Evolutionary conservation across 208 protist species (phyloP), one percentile per base, ranked within the genome.

Genomic region (Leptomonas seymouri): DNA sequence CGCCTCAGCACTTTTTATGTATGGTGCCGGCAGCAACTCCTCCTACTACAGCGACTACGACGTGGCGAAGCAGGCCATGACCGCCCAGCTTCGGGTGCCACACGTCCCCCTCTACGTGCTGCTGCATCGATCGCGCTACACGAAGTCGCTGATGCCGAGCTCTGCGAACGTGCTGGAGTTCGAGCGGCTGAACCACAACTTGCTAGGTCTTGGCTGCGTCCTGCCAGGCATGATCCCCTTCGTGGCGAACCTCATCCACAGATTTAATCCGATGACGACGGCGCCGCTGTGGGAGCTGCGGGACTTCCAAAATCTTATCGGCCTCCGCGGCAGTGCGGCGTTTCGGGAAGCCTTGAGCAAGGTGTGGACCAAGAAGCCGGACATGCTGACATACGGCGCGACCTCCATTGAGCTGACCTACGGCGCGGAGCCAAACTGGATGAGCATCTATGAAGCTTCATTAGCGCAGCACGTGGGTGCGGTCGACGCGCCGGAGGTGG

Each of bases 21-120:
- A 70, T 30, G 72, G 72, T 28, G 66, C 61, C 41, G 72, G 77
- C 20, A 67, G 62, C 21, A 82, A 82, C 61, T 74, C 77, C 18
- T 66, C 69, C 60, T 82, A 82, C 25, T 82, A 78, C 63, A 66
- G 59, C 58, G 77, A 82, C 67, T 78, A 82, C 62, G 72, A 78
- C 20, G 20, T 65, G 41, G 66, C 77, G 30, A 55, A 64, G 25
- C 77, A 82, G 56, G 55, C 72, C 23, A 71, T 74, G 64, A 67
- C 62, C 20, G 61, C 67, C 27, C 31, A 31, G 27, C 31, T 54
- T 14, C 63, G 71, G 51, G 51, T 82, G 14, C 77, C 71, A 16
- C 54, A 71, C 23, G 59, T 78, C 25, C 72, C 72, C 21, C 67
- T 82, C 6, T 75, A 71, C 71, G 67, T 82, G 0, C 56, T 78